phyloP scores from a whole-genome alignment of 345 rosid species.

The Pugionium dolabratum region DNA sequence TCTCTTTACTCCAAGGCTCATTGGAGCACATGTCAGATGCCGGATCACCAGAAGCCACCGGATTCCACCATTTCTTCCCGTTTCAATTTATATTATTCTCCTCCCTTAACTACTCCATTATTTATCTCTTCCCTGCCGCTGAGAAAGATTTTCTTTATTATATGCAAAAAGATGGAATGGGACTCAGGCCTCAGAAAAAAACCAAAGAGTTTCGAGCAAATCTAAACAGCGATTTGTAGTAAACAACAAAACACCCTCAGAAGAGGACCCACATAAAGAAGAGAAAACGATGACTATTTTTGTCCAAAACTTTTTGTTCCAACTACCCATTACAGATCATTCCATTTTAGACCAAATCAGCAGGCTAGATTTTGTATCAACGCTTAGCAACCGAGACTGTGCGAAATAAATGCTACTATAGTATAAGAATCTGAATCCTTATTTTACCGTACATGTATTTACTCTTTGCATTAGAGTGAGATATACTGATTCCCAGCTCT shows the following conservation, averaged over 20 bases:
- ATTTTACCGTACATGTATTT: neutral
- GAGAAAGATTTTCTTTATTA: neutral
- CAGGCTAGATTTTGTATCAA: conserved; percentile 2
- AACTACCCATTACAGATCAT: neutral
- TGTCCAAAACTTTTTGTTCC: neutral
- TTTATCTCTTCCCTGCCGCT: conserved; percentile 16
- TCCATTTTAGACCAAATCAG: neutral
- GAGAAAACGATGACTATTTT: neutral
- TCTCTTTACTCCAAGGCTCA: conserved; percentile 8
- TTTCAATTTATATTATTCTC: conserved; percentile 3
- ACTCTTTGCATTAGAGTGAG: neutral
- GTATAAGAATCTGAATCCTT: neutral
- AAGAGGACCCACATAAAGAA: neutral
- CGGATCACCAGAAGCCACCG: neutral
- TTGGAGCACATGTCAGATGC: neutral
- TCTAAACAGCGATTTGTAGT: neutral
- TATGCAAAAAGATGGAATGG: neutral
- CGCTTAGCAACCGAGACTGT: conserved; percentile 2
- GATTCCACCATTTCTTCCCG: conserved; percentile 7
- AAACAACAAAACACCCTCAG: neutral
- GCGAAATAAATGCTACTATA: neutral
- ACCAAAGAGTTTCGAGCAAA: neutral
- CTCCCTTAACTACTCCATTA: neutral
- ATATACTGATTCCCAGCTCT: neutral
- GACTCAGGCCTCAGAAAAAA: neutral